phyloP scores from a whole-genome alignment of 495 filamentous ascomycete genomes.

The Penicillium arizonense region DNA sequence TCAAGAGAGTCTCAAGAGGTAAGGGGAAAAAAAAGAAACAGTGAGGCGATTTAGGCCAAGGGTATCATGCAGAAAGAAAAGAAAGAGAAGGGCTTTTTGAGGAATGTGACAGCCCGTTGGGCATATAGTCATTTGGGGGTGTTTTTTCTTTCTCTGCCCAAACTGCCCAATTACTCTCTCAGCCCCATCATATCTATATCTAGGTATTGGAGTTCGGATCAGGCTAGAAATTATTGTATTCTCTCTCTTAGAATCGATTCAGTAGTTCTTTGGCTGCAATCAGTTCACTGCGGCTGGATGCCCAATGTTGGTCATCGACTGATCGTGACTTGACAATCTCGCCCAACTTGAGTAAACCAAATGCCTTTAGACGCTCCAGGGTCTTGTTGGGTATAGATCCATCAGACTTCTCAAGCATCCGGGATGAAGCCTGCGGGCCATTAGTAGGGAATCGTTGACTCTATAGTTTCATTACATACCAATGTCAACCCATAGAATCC shows the following conservation, averaged over 20 bases:
- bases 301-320: slow-evolving; percentile 57
- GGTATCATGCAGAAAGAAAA: slow-evolving; percentile 4
- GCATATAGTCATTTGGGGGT: too few species aligned
- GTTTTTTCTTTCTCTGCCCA: too few species aligned
- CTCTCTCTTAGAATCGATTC: slow-evolving; percentile 30
- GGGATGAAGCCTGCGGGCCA: slow-evolving; percentile 16
- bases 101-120: too few species aligned
- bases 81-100: not conserved
- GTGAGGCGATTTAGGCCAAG: not conserved
- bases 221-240: slow-evolving; percentile 6
- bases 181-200: too few species aligned
- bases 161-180: too few species aligned
- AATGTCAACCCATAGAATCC: slow-evolving; percentile 89
- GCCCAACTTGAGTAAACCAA: slow-evolving; percentile 70
- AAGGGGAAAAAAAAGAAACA: not conserved
- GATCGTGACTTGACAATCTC: slow-evolving; percentile 68
- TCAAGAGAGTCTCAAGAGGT: not conserved
- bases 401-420: slow-evolving; percentile 15
- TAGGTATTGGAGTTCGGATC: too few species aligned
- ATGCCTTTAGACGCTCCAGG: slow-evolving; percentile 65
- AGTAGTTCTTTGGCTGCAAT: slow-evolving; percentile 75
- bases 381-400: slow-evolving; percentile 40
- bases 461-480: slow-evolving; percentile 44
- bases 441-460: not conserved
- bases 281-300: slow-evolving; percentile 71